phyloP scores from a whole-genome alignment of 768 basidiomycete species.

The Termitomyces titanicus region DNA sequence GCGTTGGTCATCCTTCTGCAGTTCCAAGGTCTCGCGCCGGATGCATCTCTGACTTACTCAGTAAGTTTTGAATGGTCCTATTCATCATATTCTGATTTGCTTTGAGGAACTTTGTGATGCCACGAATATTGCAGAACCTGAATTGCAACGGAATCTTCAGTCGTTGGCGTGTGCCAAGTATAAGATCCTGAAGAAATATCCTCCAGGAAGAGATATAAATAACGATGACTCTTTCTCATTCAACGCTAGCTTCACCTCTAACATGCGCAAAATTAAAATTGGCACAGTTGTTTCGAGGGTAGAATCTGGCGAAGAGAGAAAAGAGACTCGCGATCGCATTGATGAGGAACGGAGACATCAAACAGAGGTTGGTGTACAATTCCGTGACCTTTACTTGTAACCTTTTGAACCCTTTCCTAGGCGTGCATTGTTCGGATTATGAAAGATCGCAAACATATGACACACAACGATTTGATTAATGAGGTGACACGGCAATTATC shows the following conservation, averaged over 20 bases:
- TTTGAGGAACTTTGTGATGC: slow-evolving; percentile 77
- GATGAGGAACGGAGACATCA: slow-evolving; percentile 90
- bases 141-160: slow-evolving; percentile 90
- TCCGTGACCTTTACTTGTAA: slow-evolving; percentile 16
- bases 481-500: slow-evolving; percentile 88
- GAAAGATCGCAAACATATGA: slow-evolving; percentile 91
- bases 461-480: slow-evolving; percentile 83
- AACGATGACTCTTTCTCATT: slow-evolving; percentile 83
- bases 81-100: background rate
- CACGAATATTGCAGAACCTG: slow-evolving; percentile 69
- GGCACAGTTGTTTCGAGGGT: slow-evolving; percentile 84
- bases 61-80: slow-evolving; percentile 35
- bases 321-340: slow-evolving; percentile 85
- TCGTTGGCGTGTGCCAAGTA: slow-evolving; percentile 94
- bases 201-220: slow-evolving; percentile 80
- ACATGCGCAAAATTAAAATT: slow-evolving; percentile 90
- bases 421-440: slow-evolving; percentile 97
- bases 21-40: slow-evolving; percentile 70
- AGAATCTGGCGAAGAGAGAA: slow-evolving; percentile 82
- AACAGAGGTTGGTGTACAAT: slow-evolving; percentile 61
- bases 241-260: slow-evolving; percentile 76
- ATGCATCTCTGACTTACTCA: slow-evolving; percentile 71
- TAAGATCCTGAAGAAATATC: slow-evolving; percentile 89
- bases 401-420: slow-evolving; percentile 36
- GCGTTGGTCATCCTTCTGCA: slow-evolving; percentile 84